Evolutionary conservation across 148 eudicot species (phyloP).

Genomic region (Rhododendron griersonianum): DNA sequence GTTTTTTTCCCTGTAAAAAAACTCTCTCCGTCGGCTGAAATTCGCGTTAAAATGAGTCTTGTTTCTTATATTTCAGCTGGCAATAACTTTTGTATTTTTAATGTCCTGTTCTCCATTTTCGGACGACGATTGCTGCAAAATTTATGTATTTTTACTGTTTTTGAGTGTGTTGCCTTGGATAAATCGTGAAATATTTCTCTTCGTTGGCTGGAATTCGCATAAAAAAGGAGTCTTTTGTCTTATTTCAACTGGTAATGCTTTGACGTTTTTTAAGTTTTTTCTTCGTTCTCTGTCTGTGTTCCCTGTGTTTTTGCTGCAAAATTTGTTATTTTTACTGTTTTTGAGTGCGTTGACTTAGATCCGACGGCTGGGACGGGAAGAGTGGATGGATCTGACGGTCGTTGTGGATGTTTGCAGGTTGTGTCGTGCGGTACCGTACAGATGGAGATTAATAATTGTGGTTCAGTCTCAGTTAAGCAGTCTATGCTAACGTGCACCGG

Average conservation of each 20-base stretch:
- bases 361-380: not conserved
- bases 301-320: not conserved
- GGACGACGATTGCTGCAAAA: too few species aligned
- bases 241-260: not conserved
- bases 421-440: slow-evolving; percentile 7
- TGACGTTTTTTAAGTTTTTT: not conserved
- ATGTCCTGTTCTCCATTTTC: not conserved
- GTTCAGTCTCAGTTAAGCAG: slow-evolving; percentile 2
- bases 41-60: not conserved
- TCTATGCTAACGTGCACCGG: slow-evolving; percentile 7
- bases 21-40: not conserved
- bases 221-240: not conserved
- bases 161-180: too few species aligned
- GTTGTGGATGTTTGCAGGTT: slow-evolving; percentile 7
- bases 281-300: not conserved
- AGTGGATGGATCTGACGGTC: not conserved
- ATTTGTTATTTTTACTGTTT: not conserved
- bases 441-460: slow-evolving; percentile 10
- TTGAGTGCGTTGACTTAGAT: not conserved
- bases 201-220: not conserved
- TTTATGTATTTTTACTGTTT: not conserved
- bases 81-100: not conserved
- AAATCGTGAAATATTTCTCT: not conserved
- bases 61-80: not conserved
- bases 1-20: not conserved